Base-by-base conservation (phyloP, 495 filamentous ascomycete species). In the Penicillium subrubescens region DNA sequence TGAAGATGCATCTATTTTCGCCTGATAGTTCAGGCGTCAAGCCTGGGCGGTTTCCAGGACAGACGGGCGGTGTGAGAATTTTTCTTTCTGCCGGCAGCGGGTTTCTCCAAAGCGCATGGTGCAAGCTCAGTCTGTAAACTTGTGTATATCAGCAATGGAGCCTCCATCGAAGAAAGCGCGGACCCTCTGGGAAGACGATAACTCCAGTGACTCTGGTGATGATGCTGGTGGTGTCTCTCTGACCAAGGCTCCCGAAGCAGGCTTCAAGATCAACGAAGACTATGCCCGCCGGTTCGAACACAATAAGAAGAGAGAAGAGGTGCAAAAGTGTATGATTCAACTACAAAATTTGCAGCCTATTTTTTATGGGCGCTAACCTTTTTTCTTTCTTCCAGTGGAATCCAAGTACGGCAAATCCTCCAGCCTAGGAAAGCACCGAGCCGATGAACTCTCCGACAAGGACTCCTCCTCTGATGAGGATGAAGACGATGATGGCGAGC, bases 261-360 rank as follows among this genome's bases (percentile, higher is more conserved):
- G 72, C 31, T 86, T 97, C 76, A 93, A 90, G 70, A 88, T 99
- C 79, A 99, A 99, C 75, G 83, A 91, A 70, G 92, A 94, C 57
- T 99, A 90, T 74, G 95, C 95, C 59, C 86, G 86, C 67, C 82
- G 92, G 41, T 98, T 97, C 69, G 94, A 98, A 75, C 83, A 97
- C 73, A 99, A 99, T 79, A 97, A 97, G 81, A 95, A 94, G 79
- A 87, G 95, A 31, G 93, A 95, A 77, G 95, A 99, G 72, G 81
- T 89, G 59, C 86, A 90, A n/a, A 84, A 88, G 71, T 77, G 93
- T 94, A 79, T 80, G 88, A 83, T 44, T 48, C 10, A 7, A 25
- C 50, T 14, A 19, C 25, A 25, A 25, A 3, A 7, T 29, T 12
- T n/a, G 12, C 10, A 15, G 10, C 17, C 51, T 37, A 10, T 23